Conservation (phyloP, 169 alveolate species). For the Plasmodium blacklocki region DNA sequence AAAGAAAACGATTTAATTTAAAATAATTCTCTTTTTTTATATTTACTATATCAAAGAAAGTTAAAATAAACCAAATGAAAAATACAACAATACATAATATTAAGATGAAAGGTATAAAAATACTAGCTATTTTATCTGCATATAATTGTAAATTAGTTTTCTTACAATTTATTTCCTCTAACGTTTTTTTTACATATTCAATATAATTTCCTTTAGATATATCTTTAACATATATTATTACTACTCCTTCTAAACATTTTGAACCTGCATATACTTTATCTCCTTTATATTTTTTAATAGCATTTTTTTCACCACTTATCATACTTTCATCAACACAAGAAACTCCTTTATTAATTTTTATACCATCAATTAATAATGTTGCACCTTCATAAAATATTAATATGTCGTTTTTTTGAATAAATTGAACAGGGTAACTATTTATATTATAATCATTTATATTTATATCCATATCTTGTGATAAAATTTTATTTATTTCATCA, state of each 20-base stretch:
- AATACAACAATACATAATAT: slow-evolving; percentile 57
- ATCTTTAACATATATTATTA: slow-evolving; percentile 31
- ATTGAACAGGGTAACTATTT: slow-evolving; percentile 61
- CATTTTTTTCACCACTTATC: slow-evolving; percentile 71
- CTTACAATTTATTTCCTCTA: slow-evolving; percentile 62
- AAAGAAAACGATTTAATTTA: slow-evolving; percentile 37
- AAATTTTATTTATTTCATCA: slow-evolving; percentile 15
- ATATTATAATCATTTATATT: slow-evolving; percentile 57
- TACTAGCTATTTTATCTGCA: slow-evolving; percentile 72
- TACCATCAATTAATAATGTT: slow-evolving; percentile 67
- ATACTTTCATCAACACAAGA: slow-evolving; percentile 66
- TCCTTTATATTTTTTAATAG: slow-evolving; percentile 62
- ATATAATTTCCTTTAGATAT: slow-evolving; percentile 65
- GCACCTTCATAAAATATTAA: slow-evolving; percentile 68
- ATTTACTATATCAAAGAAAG: slow-evolving; percentile 60
- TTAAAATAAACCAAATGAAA: slow-evolving; percentile 60
- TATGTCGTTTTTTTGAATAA: slow-evolving; percentile 55
- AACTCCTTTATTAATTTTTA: slow-evolving; percentile 50
- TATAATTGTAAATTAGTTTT: slow-evolving; percentile 73
- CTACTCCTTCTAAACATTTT: slow-evolving; percentile 57
- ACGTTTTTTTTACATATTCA: slow-evolving; percentile 57
- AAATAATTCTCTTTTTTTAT: slow-evolving; percentile 34
- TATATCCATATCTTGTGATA: slow-evolving; percentile 30
- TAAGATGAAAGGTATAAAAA: slow-evolving; percentile 53
- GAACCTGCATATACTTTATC: slow-evolving; percentile 76